Conservation (phyloP, 805 yeast species). For the Torulaspora maleeae region DNA sequence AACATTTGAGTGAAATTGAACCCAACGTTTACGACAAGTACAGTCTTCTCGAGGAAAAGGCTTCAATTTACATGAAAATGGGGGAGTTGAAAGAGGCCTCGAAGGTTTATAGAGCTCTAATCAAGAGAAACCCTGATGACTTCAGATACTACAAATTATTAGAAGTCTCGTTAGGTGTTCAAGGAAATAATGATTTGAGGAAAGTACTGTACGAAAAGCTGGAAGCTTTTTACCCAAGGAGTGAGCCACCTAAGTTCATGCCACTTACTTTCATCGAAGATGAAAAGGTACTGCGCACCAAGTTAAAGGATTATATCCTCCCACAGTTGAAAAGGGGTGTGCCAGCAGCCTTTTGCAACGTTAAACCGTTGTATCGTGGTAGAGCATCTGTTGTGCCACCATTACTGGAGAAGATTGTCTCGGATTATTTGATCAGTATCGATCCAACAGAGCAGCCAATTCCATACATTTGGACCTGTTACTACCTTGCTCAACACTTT, state of each 20-base stretch:
- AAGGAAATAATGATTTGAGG: slow-evolving; percentile 46
- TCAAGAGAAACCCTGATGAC: slow-evolving; percentile 84
- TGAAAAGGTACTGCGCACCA: slow-evolving; percentile 40
- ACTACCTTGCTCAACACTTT: slow-evolving; percentile 75
- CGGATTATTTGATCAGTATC: slow-evolving; percentile 40
- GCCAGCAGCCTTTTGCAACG: slow-evolving; percentile 82
- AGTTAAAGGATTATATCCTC: slow-evolving; percentile 51
- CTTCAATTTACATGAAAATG: slow-evolving; percentile 54
- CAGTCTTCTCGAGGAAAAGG: slow-evolving; percentile 62
- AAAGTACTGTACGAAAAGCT: slow-evolving; percentile 61
- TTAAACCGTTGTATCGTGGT: slow-evolving; percentile 70
- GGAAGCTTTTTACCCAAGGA: slow-evolving; percentile 67
- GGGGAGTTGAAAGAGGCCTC: slow-evolving; percentile 63
- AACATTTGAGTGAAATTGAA: slow-evolving; percentile 51
- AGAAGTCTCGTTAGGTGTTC: slow-evolving; percentile 56
- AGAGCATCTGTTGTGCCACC: slow-evolving; percentile 36
- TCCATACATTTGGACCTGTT: slow-evolving; percentile 57
- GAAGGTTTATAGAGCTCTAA: slow-evolving; percentile 56
- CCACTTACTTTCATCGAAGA: slow-evolving; percentile 72
- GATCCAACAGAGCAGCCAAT: slow-evolving; percentile 35
- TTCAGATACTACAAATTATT: slow-evolving; percentile 57
- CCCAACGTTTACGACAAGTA: slow-evolving; percentile 53
- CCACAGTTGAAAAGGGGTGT: slow-evolving; percentile 71
- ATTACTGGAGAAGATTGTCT: slow-evolving; percentile 50
- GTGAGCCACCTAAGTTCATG: slow-evolving; percentile 73